Evolutionary conservation across 192 early-diverging fungal genomes (phyloP).

Genomic region (Backusella parvicylindrica): DNA sequence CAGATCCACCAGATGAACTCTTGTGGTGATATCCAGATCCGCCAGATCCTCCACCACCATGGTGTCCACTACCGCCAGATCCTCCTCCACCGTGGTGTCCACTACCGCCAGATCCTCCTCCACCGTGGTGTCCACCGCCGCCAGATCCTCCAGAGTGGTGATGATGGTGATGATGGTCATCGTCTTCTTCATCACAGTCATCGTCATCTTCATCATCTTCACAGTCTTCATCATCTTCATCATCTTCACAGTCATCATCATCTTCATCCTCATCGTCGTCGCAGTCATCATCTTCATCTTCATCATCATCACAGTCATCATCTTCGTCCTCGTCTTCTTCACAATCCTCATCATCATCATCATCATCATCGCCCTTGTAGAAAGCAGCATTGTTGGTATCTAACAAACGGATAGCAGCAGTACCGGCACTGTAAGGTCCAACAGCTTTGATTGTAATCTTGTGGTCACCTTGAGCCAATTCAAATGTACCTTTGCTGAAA

Average conservation of each 20-base stretch:
- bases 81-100: background rate
- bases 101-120: background rate
- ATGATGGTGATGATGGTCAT: background rate
- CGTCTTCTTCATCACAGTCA: background rate
- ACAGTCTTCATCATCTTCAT: background rate
- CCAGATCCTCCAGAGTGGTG: background rate
- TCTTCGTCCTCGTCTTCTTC: background rate
- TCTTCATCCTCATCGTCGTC: background rate
- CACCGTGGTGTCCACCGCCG: background rate
- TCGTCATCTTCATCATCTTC: background rate
- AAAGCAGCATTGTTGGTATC: conserved; percentile 3
- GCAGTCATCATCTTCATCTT: background rate
- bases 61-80: background rate
- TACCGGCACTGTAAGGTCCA: conserved; percentile 26
- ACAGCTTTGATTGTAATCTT: conserved; percentile 29
- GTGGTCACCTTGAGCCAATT: conserved; percentile 23
- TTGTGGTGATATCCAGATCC: background rate
- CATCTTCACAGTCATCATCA: background rate
- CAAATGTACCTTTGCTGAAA: conserved; percentile 31
- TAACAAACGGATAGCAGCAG: conserved; percentile 29
- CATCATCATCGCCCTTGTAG: background rate
- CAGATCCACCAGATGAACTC: background rate
- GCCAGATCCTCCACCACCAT: background rate
- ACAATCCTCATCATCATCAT: background rate
- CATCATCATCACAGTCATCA: background rate